Evolutionary conservation across 257 asterid species (phyloP).

Genomic region (Lycium ferocissimum): DNA sequence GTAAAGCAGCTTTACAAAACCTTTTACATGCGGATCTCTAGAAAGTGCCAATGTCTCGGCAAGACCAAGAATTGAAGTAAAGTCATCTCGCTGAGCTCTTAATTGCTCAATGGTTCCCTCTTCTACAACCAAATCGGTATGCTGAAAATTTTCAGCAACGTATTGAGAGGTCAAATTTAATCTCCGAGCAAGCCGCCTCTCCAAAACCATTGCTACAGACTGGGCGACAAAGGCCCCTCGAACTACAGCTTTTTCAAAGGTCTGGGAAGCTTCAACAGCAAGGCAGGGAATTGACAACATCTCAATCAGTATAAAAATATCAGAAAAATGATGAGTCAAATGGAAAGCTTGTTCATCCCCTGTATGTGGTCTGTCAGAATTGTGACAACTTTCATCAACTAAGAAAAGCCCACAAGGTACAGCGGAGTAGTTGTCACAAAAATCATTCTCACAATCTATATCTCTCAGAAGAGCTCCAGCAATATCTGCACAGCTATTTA

Average conservation of each 20-base stretch:
- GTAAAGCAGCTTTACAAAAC: conserved; percentile 78
- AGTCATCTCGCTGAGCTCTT: conserved; percentile 74
- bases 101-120: conserved; percentile 72
- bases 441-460: conserved; percentile 71
- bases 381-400: conserved; percentile 69
- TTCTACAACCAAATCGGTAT: conserved; percentile 56
- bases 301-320: conserved; percentile 75
- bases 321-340: conserved; percentile 67
- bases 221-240: conserved; percentile 78
- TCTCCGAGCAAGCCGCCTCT: conserved; percentile 67
- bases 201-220: conserved; percentile 74
- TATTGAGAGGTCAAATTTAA: conserved; percentile 65
- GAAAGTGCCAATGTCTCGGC: conserved; percentile 88
- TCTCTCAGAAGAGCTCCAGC: conserved; percentile 82
- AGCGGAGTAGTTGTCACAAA: conserved; percentile 50
- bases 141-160: conserved; percentile 59
- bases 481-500: conserved; percentile 83
- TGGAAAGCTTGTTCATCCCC: conserved; percentile 57
- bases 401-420: conserved; percentile 56
- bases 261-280: conserved; percentile 85
- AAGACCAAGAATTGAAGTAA: conserved; percentile 76
- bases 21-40: conserved; percentile 64
- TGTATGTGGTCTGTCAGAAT: conserved; percentile 52
- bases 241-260: conserved; percentile 91
- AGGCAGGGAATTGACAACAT: conserved; percentile 90